Percentiles rank a stretch among this genome's conserved stretches.
These are phyloP conservation scores for Nematocida parisii DNA, from an alignment of 371 early-diverging fungal species.

Conservation along the genomic window DNA sequence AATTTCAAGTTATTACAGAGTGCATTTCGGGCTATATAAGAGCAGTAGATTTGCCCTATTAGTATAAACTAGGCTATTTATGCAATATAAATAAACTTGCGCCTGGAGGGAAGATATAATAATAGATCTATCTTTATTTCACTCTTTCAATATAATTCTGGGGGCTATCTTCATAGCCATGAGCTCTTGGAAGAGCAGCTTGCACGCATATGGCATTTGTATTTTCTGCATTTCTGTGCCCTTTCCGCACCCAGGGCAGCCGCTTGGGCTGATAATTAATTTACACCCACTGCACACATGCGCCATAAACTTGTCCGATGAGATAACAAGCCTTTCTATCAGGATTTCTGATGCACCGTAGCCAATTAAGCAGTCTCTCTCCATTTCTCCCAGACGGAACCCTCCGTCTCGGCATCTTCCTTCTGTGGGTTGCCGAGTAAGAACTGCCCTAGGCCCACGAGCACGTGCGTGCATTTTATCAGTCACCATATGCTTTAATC, in stretches of 20 bases:
- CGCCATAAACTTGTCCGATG: conserved; percentile 74
- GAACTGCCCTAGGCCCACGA: conserved; percentile 83
- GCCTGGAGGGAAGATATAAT: no score
- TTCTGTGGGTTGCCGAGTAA: conserved; percentile 95
- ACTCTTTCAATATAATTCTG: conserved; percentile 34
- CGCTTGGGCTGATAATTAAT: conserved; percentile 24
- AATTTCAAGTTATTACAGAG: no score
- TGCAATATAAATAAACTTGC: no score
- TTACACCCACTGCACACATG: conserved; percentile 45
- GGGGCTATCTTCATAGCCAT: conserved; percentile 80
- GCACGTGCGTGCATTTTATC: conserved; percentile 98
- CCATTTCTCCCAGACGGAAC: conserved; percentile 95
- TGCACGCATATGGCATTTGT: conserved; percentile 91
- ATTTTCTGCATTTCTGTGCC: conserved; percentile 69
- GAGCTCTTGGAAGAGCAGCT: conserved; percentile 90
- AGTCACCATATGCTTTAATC: conserved; percentile 98
- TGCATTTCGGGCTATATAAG: no score
- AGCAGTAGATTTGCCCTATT: no score
- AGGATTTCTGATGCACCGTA: conserved; percentile 88
- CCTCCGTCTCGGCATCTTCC: conserved; percentile 95
- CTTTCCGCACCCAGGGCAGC: conserved; percentile 35
- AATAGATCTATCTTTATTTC: neutral
- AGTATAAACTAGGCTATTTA: no score
- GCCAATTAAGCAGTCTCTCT: conserved; percentile 90
- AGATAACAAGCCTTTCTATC: conserved; percentile 86